Conservation (phyloP, 2,329 filamentous ascomycete species). For the Aspergillus ochraceus region DNA sequence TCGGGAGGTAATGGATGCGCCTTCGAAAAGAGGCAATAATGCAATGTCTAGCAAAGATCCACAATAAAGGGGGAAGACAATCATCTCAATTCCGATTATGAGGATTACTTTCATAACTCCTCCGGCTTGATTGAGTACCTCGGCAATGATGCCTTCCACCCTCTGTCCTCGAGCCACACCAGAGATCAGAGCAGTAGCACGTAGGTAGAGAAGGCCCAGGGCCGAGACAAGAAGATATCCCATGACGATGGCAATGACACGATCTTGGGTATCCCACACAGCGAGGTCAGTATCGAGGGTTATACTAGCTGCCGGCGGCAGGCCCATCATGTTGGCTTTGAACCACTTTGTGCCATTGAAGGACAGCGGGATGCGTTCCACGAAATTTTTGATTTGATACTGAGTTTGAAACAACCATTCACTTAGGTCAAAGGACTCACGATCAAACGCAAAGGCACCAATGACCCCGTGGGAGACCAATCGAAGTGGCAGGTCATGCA, state of each 20-base stretch:
- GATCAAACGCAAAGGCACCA: conserved; percentile 21
- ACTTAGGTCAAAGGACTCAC: conserved; percentile 18
- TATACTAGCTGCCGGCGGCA: conserved; percentile 17
- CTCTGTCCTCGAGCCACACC: conserved; percentile 54
- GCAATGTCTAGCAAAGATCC: conserved; percentile 87
- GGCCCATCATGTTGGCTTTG: conserved; percentile 22
- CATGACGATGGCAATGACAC: conserved; percentile 70
- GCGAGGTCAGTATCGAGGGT: conserved; percentile 60
- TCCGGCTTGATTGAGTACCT: conserved; percentile 86
- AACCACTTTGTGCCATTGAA: conserved; percentile 30
- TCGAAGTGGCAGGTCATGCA: conserved; percentile 39
- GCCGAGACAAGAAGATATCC: conserved; percentile 79
- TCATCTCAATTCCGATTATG: conserved; percentile 99
- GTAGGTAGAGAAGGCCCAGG: conserved; percentile 76
- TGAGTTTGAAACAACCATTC: conserved; percentile 15
- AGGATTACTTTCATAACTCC: conserved; percentile 97
- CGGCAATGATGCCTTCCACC: conserved; percentile 71
- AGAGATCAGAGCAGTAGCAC: conserved; percentile 69
- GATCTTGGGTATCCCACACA: conserved; percentile 68
- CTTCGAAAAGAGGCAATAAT: conserved; percentile 82
- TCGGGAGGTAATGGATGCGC: conserved; percentile 73
- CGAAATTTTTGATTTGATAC: conserved; percentile 24
- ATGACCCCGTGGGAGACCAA: conserved; percentile 29
- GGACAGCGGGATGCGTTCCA: conserved; percentile 20
- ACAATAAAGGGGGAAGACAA: conserved; percentile 94